Base-by-base conservation (phyloP, 2,329 filamentous ascomycete genomes). In the Pestalotiopsis sp. region DNA sequence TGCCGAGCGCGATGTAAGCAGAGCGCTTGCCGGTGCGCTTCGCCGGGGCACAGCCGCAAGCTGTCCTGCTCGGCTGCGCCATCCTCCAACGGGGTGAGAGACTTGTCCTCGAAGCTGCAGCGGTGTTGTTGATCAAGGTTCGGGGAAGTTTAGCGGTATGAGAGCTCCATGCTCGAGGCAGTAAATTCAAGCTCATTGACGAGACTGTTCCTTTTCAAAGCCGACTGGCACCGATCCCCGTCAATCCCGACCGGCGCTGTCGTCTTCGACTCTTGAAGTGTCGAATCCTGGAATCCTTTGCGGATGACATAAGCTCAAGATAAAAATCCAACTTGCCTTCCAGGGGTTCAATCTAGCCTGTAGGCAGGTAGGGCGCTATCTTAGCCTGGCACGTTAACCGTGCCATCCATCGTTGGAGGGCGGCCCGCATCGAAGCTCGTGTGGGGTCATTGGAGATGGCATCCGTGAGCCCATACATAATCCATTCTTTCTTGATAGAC, bases 1-100 rank as follows among this genome's bases (percentile, higher is more conserved):
- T 97, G 0, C 96, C 96, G 6, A 99, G 83, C 7, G 95, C 96
- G 74, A 99, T 89, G 77, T 93, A 97, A 0, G 92, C 94, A 58
- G 80, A 85, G 71, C 78, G 81, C 72, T 75, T 75, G 64, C 74
- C 70, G 24, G 60, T 64, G 52, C 40, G 55, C 58, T 63, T 63
- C 67, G 67, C 71, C 66, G 69, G 68, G 58, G 75, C 73, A 66
- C 76, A 75, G 61, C 71, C 72, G 66, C 75, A 73, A 65, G 67
- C 69, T 58, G 72, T 69, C 38, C 69, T 68, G 4, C 60, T 61
- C 9, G 44, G 74, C 75, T 76, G 39, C 65, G 73, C 64, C 38
- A 59, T 61, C 61, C 72, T 70, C 38, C 64, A 44, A 14, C 67
- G 67, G n/a, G 67, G 60, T 22, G 66, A 63, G 14, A 61, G 64